Base-by-base conservation (phyloP, 805 yeast genomes). In the Barnettozyma sp. region DNA sequence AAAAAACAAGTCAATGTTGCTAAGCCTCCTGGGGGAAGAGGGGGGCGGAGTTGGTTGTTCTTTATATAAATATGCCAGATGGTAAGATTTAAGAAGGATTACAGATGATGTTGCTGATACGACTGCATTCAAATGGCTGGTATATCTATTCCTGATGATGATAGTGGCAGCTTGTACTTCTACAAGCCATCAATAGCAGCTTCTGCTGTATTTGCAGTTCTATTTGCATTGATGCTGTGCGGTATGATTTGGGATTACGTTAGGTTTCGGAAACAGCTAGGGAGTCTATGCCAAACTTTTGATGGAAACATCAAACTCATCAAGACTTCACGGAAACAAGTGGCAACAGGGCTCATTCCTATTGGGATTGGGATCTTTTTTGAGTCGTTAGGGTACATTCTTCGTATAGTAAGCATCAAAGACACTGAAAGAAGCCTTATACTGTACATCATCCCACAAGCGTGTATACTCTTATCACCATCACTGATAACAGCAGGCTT, bases 401-500 rank as follows among this genome's bases (percentile, higher is more conserved):
- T 32, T 15, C 32, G 39, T 21, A 29, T 23, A 6, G 9, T 27
- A 3, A 17, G 30, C 12, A 23, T 36, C 22, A 27, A 22, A 7
- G 13, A 26, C n/a, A 26, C 11, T 7, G 22, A 13, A 6, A 14
- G 13, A 14, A 22, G 14, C 14, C 20, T 14, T 3, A 13, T 24
- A 6, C n/a, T 36, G 10, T 36, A 31, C 20, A 11, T 36, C 13
- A 13, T 36, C 10, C 26, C 31, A 6, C 35, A 36, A 15, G 21
- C 18, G 14, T 36, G 26, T 26, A 31, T 16, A 2, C 20, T 36
- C 10, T 7, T 36, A 6, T 22, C 35, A 7, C 39, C 39, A 6
- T 36, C 39, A 3, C 19, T 36, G 24, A 26, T 36, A 4, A 10
- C 35, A 4, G 31, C 24, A 12, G 35, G 35, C 22, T 19, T 36